Percentiles rank a stretch among this genome's conserved stretches.
Conservation (phyloP, 345 rosid genomes). For the Populus davidiana region DNA sequence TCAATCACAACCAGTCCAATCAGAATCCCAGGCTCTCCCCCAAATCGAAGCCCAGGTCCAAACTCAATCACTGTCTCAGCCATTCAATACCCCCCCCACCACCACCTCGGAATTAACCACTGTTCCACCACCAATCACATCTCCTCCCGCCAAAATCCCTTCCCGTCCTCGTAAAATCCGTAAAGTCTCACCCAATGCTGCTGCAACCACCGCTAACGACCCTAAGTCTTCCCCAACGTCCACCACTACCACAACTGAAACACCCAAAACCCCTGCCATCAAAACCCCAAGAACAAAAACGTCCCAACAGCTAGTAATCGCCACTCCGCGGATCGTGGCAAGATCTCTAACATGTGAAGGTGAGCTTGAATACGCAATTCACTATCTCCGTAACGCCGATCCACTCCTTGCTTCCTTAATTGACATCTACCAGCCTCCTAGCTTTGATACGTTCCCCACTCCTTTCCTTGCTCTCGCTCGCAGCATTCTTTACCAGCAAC, state of each 20-base stretch:
- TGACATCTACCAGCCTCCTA: slow-evolving; percentile 64
- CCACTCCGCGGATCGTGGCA: slow-evolving; percentile 46
- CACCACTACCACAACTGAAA: slow-evolving; percentile 7
- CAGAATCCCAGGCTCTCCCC: slow-evolving; percentile 24
- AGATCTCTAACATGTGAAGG: slow-evolving; percentile 82
- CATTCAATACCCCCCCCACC: slow-evolving; percentile 12
- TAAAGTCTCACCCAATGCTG: slow-evolving; percentile 59
- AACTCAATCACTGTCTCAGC: slow-evolving; percentile 21
- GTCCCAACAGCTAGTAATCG: slow-evolving; percentile 36
- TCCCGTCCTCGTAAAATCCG: slow-evolving; percentile 83
- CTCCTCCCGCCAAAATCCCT: slow-evolving; percentile 84
- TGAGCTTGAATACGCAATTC: slow-evolving; percentile 72
- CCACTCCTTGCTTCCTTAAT: slow-evolving; percentile 65
- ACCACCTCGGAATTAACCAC: slow-evolving; percentile 32
- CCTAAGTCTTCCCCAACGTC: slow-evolving; percentile 22
- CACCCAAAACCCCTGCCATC: slow-evolving; percentile 25
- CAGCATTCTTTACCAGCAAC: slow-evolving; percentile 87
- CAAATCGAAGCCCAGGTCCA: slow-evolving; percentile 20
- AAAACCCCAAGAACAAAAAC: slow-evolving; percentile 23
- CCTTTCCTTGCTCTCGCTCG: slow-evolving; percentile 87
- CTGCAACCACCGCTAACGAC: slow-evolving; percentile 23
- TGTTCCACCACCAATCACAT: slow-evolving; percentile 29
- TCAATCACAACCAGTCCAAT: slow-evolving; percentile 22
- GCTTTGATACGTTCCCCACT: slow-evolving; percentile 69
- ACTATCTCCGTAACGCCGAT: slow-evolving; percentile 72